Evolutionary conservation across 495 filamentous ascomycete species (phyloP).

Genomic region (Lichina pygmaea): DNA sequence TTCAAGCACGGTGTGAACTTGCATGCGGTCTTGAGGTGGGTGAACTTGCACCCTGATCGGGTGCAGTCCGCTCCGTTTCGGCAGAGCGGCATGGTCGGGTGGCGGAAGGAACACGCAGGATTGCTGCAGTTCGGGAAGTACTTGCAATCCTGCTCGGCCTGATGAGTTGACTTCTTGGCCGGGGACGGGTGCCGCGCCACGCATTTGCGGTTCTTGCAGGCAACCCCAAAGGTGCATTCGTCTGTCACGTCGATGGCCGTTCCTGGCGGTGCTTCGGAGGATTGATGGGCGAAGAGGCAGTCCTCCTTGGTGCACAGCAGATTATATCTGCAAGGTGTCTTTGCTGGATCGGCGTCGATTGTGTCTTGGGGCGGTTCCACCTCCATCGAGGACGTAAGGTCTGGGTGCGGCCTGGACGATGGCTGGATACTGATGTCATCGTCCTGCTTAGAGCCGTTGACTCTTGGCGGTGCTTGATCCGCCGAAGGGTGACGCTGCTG

Average conservation of each 20-base stretch:
- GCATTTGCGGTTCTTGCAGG: conserved; percentile 90
- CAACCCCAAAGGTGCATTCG: conserved; percentile 57
- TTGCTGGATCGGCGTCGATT: conserved; percentile 14
- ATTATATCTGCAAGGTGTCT: conserved; percentile 60
- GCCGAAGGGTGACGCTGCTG: conserved; percentile 4
- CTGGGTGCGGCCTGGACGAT: conserved; percentile 13
- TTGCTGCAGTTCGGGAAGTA: conserved; percentile 92
- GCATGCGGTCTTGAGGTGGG: conserved; percentile 58
- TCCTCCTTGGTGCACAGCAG: conserved; percentile 63
- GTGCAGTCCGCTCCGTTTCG: conserved; percentile 83
- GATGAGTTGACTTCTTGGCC: conserved; percentile 44
- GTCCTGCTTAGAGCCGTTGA: conserved; percentile 6
- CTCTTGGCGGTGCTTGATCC: neutral
- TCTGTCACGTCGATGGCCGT: conserved; percentile 55
- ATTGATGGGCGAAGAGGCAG: conserved; percentile 84
- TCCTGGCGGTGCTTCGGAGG: conserved; percentile 66
- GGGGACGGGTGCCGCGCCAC: conserved; percentile 80
- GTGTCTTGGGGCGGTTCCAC: conserved; percentile 12
- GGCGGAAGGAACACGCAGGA: conserved; percentile 60
- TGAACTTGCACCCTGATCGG: conserved; percentile 65
- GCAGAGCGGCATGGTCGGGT: conserved; percentile 57
- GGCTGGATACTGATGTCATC: conserved; percentile 6
- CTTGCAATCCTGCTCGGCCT: conserved; percentile 67
- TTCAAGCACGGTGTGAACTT: conserved; percentile 83
- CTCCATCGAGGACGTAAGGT: conserved; percentile 23